These are phyloP conservation scores for Juglanconis oblonga DNA, from an alignment of 2,329 filamentous ascomycete species.

Conservation along the genomic window DNA sequence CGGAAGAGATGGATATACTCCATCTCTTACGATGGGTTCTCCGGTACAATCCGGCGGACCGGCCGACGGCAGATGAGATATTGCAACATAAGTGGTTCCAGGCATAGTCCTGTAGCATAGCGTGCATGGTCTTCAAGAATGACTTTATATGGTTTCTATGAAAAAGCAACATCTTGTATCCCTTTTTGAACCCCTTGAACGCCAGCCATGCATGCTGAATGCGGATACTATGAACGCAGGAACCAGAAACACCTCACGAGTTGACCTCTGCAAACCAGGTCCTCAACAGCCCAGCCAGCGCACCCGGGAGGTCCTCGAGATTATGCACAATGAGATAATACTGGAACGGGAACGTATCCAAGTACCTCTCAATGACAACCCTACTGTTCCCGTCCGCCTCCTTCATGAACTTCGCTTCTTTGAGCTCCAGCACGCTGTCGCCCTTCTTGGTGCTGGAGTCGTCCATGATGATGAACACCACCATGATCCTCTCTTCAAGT, in stretches of 20 bases:
- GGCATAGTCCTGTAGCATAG: no score
- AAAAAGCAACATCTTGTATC: background rate
- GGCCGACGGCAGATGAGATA: no score
- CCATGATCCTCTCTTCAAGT: constrained; percentile 91
- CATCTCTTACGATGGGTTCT: no score
- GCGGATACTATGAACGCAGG: background rate
- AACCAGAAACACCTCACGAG: constrained; percentile 22
- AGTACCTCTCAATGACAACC: constrained; percentile 82
- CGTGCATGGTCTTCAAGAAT: background rate
- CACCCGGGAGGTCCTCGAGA: constrained; percentile 83
- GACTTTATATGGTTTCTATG: background rate
- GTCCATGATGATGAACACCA: constrained; percentile 97
- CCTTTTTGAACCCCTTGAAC: background rate
- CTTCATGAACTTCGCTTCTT: constrained; percentile 77
- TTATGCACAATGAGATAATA: constrained; percentile 96
- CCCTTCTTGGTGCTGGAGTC: constrained; percentile 44
- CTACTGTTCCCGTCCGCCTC: constrained; percentile 59
- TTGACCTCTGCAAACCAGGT: constrained; percentile 88
- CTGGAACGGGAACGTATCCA: constrained; percentile 94
- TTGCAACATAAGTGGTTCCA: no score
- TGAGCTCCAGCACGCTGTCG: constrained; percentile 80
- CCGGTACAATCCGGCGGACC: no score
- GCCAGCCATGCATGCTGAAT: background rate
- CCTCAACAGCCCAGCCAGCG: constrained; percentile 81
- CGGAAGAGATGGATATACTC: no score